Evolutionary conservation across 2,329 filamentous ascomycete species (phyloP), one percentile per base, ranked within the genome.

Genomic region (Meredithiella fracta): DNA sequence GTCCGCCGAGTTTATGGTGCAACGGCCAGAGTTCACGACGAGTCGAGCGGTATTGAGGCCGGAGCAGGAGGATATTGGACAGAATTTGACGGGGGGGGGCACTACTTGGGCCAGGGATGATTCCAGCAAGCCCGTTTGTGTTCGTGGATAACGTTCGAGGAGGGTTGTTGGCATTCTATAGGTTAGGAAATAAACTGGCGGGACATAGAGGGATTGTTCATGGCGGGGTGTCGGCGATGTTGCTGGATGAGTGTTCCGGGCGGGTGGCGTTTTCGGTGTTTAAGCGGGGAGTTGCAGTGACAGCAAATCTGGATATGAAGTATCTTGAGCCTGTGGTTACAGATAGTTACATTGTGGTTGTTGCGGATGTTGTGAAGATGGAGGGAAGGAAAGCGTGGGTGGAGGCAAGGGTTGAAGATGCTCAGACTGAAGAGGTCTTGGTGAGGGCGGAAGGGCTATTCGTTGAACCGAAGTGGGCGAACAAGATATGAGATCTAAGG

Each of bases 181-280:
- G 55, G 65, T 20, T 62, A 11, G 61, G 61, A 29, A 47, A 34
- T 50, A 51, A 57, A 3, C 58, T 63, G 14, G 56, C 61, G 1
- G 61, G 61, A 15, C 62, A 63, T 31, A 15, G 34, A 3, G 60
- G 60, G 1, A 57, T 62, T 9, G 57, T 62, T 3, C 61, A 63
- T 34, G 62, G 62, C 7, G 62, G 62, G 8, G 47, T 63, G 34
- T 38, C 59, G 14, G 59, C 61, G 1, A 51, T 58, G 17, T 44
- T 63, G n/a, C 55, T 62, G 6, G 62, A 63, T 49, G 61, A 61
- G 17, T 58, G 58, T 23, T 59, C 60, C 55, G 62, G 61, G 4
- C 29, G 58, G 17, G 60, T 58, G 29, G 51, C 51, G 20, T 58
- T 62, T 15, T 52, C 58, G 14, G 47, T 53, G 8, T 54, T 60